Conservation (phyloP, 1,284 basidiomycete species). For the Trichosporon ovoides region DNA sequence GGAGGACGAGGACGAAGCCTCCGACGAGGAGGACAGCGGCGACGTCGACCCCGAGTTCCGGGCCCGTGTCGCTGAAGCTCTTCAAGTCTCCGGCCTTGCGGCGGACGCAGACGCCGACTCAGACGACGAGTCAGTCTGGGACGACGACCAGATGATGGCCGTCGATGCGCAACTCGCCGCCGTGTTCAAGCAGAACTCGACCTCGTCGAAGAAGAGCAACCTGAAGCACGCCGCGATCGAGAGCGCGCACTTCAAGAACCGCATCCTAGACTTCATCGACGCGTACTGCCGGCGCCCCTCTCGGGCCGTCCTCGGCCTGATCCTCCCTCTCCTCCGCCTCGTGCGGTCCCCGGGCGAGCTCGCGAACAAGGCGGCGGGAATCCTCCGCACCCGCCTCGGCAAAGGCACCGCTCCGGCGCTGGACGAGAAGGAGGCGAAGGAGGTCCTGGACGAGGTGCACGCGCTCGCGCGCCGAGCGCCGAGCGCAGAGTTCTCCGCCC, state of each 20-base stretch:
- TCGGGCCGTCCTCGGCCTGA: constrained; percentile 61
- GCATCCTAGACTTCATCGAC: constrained; percentile 86
- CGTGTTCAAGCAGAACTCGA: constrained; percentile 66
- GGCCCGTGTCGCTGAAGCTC: constrained; percentile 68
- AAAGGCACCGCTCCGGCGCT: constrained; percentile 51
- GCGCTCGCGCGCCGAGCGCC: constrained; percentile 61
- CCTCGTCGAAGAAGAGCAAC: constrained; percentile 52
- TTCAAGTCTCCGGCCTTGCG: constrained; percentile 64
- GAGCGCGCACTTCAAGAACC: constrained; percentile 89
- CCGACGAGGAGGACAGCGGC: constrained; percentile 47
- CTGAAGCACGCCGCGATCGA: constrained; percentile 51
- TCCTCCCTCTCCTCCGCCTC: constrained; percentile 72
- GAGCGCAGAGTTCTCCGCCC: constrained; percentile 61
- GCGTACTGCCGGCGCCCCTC: constrained; percentile 73
- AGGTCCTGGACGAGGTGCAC: constrained; percentile 66
- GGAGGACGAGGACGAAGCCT: constrained; percentile 21
- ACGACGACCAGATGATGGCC: constrained; percentile 97
- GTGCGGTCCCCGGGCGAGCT: constrained; percentile 65
- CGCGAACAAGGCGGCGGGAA: constrained; percentile 74
- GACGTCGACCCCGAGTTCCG: constrained; percentile 65
- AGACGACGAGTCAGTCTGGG: constrained; percentile 65
- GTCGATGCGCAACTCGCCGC: constrained; percentile 88
- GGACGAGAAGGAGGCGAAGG: constrained; percentile 48
- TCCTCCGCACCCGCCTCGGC: constrained; percentile 71
- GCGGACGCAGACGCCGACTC: constrained; percentile 30